Evolutionary conservation across 805 yeast species (phyloP).

Genomic region (Candida boleticola): DNA sequence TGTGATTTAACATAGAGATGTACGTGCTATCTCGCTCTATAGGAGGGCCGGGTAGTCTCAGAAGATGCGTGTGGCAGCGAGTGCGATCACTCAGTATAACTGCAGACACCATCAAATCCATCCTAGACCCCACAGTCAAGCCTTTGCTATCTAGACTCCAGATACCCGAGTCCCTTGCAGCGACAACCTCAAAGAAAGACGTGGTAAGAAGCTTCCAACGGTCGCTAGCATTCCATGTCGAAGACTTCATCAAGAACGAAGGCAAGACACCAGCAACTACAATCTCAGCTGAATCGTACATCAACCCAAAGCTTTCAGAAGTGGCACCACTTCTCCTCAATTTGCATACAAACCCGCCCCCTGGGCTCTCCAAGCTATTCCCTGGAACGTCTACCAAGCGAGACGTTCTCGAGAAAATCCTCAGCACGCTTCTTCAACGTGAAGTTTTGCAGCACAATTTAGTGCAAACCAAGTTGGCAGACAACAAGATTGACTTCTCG

Average conservation of each 20-base stretch:
- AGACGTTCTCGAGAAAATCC: slow-evolving; percentile 20
- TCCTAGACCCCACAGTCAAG: neutral
- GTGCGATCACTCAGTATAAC: too few species aligned
- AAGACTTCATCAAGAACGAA: neutral
- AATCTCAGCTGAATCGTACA: neutral
- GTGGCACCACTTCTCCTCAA: slow-evolving; percentile 20
- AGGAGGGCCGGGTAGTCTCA: too few species aligned
- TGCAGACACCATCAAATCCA: neutral
- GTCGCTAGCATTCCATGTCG: neutral
- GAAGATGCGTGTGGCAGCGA: too few species aligned
- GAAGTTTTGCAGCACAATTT: slow-evolving; percentile 15
- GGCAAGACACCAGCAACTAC: too few species aligned
- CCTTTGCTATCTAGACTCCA: neutral
- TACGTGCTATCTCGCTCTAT: too few species aligned
- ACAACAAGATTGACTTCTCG: slow-evolving; percentile 23
- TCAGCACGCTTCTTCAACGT: slow-evolving; percentile 24
- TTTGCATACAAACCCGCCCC: slow-evolving; percentile 16
- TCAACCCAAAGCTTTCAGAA: slow-evolving; percentile 27
- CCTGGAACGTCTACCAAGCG: slow-evolving; percentile 8
- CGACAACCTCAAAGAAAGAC: neutral
- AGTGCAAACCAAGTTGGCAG: slow-evolving; percentile 7
- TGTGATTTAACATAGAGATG: too few species aligned
- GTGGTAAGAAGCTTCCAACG: neutral
- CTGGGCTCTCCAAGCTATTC: slow-evolving; percentile 11
- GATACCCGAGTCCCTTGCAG: neutral